A percentile compares a stretch with the other conserved stretches of the same genome.
These are phyloP conservation scores for Dendrobium chrysotoxum DNA, from an alignment of 106 monocot species.

Conservation along the genomic window DNA sequence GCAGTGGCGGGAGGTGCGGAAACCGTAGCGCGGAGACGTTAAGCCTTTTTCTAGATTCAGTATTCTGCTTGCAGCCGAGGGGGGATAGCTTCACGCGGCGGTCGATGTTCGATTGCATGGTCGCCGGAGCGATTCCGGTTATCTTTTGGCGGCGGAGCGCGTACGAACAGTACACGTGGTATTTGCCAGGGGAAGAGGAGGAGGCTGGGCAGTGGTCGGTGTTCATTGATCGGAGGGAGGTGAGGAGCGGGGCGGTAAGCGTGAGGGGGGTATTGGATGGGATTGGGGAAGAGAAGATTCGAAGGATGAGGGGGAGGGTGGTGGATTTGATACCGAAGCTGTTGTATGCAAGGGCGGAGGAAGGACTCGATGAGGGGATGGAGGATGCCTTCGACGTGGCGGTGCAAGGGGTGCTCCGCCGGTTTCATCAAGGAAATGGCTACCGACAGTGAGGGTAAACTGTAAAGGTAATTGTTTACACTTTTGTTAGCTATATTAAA, in stretches of 20 bases:
- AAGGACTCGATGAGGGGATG: constrained; percentile 36
- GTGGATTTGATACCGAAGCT: constrained; percentile 64
- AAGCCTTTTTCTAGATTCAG: constrained; percentile 58
- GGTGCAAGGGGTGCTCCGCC: constrained; percentile 46
- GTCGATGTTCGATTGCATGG: constrained; percentile 92
- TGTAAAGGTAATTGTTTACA: neutral
- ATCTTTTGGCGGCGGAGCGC: constrained; percentile 81
- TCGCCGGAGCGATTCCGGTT: constrained; percentile 89
- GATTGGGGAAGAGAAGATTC: constrained; percentile 52
- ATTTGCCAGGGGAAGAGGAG: constrained; percentile 25
- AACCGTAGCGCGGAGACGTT: constrained; percentile 46
- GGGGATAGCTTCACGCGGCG: constrained; percentile 89
- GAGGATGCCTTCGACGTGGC: constrained; percentile 80
- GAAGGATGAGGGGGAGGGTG: constrained; percentile 75
- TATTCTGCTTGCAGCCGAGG: constrained; percentile 83
- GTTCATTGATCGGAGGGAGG: constrained; percentile 54
- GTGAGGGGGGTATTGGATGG: constrained; percentile 44
- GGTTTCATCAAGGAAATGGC: constrained; percentile 28
- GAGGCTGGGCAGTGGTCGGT: constrained; percentile 57
- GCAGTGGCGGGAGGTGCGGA: constrained; percentile 37
- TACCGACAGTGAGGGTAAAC: neutral
- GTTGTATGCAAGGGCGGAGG: constrained; percentile 40
- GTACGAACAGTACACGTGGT: constrained; percentile 72
- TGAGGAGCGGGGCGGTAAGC: constrained; percentile 48
- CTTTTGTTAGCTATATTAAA: neutral